Evolutionary conservation across 192 early-diverging fungal genomes (phyloP), one percentile per base, ranked within the genome.

Genomic region (Obelidium mucronatum): DNA sequence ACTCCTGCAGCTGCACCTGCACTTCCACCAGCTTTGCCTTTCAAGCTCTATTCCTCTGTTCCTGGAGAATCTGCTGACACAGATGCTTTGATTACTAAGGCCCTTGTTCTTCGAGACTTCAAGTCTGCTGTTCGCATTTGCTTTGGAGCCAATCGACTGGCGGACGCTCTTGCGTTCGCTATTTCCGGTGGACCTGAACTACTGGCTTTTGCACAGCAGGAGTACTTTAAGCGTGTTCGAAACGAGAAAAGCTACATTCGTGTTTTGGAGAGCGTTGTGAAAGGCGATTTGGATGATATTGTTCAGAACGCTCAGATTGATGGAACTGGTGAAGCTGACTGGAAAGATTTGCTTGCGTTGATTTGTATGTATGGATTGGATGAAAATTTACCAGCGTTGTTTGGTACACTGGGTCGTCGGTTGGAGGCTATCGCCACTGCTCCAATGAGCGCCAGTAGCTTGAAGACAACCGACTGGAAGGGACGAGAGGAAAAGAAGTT

Each of bases 291-390:
- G 67, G 80, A 78, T 6, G 93, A 96, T 78, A 84, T 98, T 51
- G 95, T 97, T 0, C 79, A 82, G 51, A 90, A 92, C 65, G 91
- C 89, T 3, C 85, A 90, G 36, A 76, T 99, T 75, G 86, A 87
- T 34, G 67, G 67, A 6, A 11, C 40, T 53, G 92, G 75, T 28
- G 83, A 81, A 3, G 82, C 79, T 6, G 79, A 92, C 63, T 99
- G 98, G 98, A 93, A 94, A 79, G 93, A 98, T 72, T 84, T 97
- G 34, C 80, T 98, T 40, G 97, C 94, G 15, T 84, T 98, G 6
- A 88, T 99, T 55, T 98, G 95, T 85, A 98, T 96, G 0, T 98
- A 98, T 79, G 93, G 91, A 44, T 88, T 90, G 64, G 83, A 91
- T 34, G 96, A 98, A 48, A 94, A 96, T 90, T 67, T 82, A 30